Base-by-base conservation (phyloP, 1,139 yeast genomes). In the Suhomyces bokatorum region DNA sequence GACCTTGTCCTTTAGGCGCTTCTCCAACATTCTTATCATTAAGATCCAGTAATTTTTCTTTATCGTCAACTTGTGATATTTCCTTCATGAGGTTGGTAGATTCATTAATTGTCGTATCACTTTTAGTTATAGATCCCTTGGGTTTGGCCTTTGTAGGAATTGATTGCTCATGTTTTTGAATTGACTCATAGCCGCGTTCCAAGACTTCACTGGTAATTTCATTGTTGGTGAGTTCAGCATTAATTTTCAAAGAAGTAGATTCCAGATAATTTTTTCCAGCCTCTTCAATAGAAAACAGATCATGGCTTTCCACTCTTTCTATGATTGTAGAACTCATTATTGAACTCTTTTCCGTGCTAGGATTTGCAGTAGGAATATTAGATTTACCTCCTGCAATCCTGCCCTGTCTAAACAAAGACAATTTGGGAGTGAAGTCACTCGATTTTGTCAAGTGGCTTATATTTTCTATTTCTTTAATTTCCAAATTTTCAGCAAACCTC, bases 401-500 rank as follows among this genome's bases (percentile, higher is more conserved):
- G 15, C 48, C 53, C 43, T 64, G 69, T 44, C 57, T 66, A 51
- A 67, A 68, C 39, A 58, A 51, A 9, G 71, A 59, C 32, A 35
- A 29, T 50, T 55, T 44, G 40, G 60, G 36, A 38, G 50, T 39
- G 17, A 53, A 56, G 27, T 54, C 52, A 12, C 73, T 67, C 5
- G 60, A 56, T 51, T 66, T 73, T 27, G 79, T 64, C 39, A 75
- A 76, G 28, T 72, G 75, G 58, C 83, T 80, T 13, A 81, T 67
- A 55, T 77, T 79, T 41, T 80, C 85, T 24, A 83, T 72, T 52
- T 81, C 83, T 45, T 78, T 78, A n/a, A 83, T 72, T 44, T 81
- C 78, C 39, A 81, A 67, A 2, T 63, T 59, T 2, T 73, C 67
- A 1, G 82, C 75, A 62, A 82, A 83, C 16, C 76, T 69, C 17